Evolutionary conservation across 768 basidiomycete genomes (phyloP).

Genomic region (Leccinum subtestaceum): DNA sequence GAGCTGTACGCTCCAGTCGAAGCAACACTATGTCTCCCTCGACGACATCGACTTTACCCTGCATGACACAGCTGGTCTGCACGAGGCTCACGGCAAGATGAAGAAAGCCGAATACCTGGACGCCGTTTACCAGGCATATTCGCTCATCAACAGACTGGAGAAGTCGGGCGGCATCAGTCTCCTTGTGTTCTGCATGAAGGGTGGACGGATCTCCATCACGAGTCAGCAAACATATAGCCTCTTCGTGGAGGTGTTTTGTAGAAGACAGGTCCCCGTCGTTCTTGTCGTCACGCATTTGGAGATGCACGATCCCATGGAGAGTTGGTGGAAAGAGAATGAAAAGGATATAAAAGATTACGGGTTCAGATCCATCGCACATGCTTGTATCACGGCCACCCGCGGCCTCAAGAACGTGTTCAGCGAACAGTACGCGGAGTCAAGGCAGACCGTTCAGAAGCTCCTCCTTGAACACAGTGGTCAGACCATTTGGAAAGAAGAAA

Average conservation of each 20-base stretch:
- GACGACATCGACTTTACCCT: slow-evolving; percentile 19
- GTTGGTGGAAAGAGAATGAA: slow-evolving; percentile 42
- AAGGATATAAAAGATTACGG: slow-evolving; percentile 29
- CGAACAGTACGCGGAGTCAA: slow-evolving; percentile 36
- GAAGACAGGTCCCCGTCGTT: slow-evolving; percentile 29
- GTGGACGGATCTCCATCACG: slow-evolving; percentile 23
- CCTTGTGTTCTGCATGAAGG: slow-evolving; percentile 32
- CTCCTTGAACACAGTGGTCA: slow-evolving; percentile 17
- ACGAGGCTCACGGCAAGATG: slow-evolving; percentile 28
- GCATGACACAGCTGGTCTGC: slow-evolving; percentile 29
- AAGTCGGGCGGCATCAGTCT: slow-evolving; percentile 26
- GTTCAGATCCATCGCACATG: slow-evolving; percentile 36
- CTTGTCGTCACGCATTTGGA: slow-evolving; percentile 38
- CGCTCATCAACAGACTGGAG: slow-evolving; percentile 34
- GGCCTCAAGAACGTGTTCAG: slow-evolving; percentile 18
- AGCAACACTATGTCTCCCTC: slow-evolving; percentile 19
- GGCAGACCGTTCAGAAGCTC: slow-evolving; percentile 18
- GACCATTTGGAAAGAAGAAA: slow-evolving; percentile 25
- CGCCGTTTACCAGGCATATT: slow-evolving; percentile 28
- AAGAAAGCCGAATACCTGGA: slow-evolving; percentile 22
- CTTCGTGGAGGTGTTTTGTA: slow-evolving; percentile 40
- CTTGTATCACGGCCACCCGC: slow-evolving; percentile 39
- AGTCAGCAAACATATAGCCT: slow-evolving; percentile 31
- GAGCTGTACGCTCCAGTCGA: slow-evolving; percentile 37
- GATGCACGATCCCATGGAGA: slow-evolving; percentile 28